These are phyloP conservation scores for Fusarium succisae DNA, from an alignment of 2,329 filamentous ascomycete species.

Conservation along the genomic window DNA sequence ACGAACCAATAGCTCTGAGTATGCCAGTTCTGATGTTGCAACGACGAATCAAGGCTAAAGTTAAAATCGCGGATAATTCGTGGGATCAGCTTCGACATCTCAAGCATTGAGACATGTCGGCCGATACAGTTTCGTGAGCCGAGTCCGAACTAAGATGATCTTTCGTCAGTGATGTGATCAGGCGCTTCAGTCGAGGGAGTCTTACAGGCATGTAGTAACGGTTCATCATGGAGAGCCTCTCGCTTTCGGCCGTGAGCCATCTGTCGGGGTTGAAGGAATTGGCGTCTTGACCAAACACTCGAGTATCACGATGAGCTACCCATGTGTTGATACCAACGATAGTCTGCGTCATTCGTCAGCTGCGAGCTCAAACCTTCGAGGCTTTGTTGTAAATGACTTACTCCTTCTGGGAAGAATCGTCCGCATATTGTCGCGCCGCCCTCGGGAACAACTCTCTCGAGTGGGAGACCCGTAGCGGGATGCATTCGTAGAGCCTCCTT, in stretches of 20 bases:
- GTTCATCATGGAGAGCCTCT: slow-evolving; percentile 28
- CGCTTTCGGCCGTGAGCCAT: slow-evolving; percentile 16
- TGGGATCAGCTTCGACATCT: slow-evolving; percentile 39
- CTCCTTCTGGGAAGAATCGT: slow-evolving; percentile 28
- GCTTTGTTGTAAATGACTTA: neutral
- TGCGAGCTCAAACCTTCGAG: accelerated
- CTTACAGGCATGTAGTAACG: slow-evolving; percentile 37
- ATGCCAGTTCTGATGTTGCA: slow-evolving; percentile 3
- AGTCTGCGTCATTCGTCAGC: neutral
- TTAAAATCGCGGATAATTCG: slow-evolving; percentile 35
- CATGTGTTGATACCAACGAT: slow-evolving; percentile 37
- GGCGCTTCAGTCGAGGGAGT: accelerated
- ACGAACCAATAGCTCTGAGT: slow-evolving; percentile 32
- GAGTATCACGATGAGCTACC: slow-evolving; percentile 34
- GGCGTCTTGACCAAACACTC: slow-evolving; percentile 31
- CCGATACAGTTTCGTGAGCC: slow-evolving; percentile 39
- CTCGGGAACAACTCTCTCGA: slow-evolving; percentile 32
- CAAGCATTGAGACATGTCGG: slow-evolving; percentile 37
- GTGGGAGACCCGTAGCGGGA: slow-evolving; percentile 28
- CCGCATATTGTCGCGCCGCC: slow-evolving; percentile 28
- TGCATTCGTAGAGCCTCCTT: slow-evolving; percentile 38
- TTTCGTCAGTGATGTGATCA: neutral
- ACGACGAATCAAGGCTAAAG: slow-evolving; percentile 15
- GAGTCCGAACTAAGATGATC: slow-evolving; percentile 29
- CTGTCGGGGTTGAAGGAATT: slow-evolving; percentile 25